Percentiles rank a stretch among this genome's conserved stretches.
Evolutionary conservation across 148 eudicot species (phyloP).

Genomic region (Diospyros kaki): DNA sequence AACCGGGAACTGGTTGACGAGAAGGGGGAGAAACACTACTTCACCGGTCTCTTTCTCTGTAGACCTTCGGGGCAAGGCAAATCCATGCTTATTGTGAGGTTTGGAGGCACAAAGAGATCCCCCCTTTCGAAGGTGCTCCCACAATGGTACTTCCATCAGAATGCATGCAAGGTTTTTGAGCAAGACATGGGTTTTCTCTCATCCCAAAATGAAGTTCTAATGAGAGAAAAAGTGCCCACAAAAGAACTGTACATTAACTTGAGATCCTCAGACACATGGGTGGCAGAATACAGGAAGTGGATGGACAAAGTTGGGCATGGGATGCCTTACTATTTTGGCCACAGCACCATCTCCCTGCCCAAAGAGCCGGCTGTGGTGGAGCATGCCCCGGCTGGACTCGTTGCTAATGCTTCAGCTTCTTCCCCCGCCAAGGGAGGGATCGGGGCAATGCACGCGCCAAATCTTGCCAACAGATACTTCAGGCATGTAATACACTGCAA

Average conservation of each 20-base stretch:
- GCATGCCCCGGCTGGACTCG: slow-evolving; percentile 91
- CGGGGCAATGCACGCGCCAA: slow-evolving; percentile 71
- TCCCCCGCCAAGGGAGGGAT: slow-evolving; percentile 87
- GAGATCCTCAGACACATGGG: slow-evolving; percentile 93
- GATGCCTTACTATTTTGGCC: slow-evolving; percentile 98
- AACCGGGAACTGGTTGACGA: slow-evolving; percentile 63
- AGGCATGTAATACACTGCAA: slow-evolving; percentile 90
- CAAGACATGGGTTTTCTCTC: slow-evolving; percentile 99
- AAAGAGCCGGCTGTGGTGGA: slow-evolving; percentile 76
- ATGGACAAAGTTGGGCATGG: slow-evolving; percentile 99
- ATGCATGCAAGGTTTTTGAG: slow-evolving; percentile 88
- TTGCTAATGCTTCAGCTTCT: slow-evolving; percentile 77
- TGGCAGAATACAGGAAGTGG: slow-evolving; percentile 94
- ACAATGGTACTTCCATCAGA: slow-evolving; percentile 86
- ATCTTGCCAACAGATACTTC: slow-evolving; percentile 69
- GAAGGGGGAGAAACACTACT: slow-evolving; percentile 63
- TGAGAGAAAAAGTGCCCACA: slow-evolving; percentile 77
- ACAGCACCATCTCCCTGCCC: slow-evolving; percentile 65
- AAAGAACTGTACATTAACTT: slow-evolving; percentile 68
- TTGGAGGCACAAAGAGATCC: slow-evolving; percentile 64
- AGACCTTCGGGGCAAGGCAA: slow-evolving; percentile 92
- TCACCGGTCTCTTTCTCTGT: slow-evolving; percentile 79
- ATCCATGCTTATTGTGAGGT: slow-evolving; percentile 86
- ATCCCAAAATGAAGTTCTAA: slow-evolving; percentile 77
- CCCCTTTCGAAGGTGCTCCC: slow-evolving; percentile 62